These are phyloP conservation scores for Barnettozyma populi DNA, from an alignment of 805 yeast species.

Conservation along the genomic window DNA sequence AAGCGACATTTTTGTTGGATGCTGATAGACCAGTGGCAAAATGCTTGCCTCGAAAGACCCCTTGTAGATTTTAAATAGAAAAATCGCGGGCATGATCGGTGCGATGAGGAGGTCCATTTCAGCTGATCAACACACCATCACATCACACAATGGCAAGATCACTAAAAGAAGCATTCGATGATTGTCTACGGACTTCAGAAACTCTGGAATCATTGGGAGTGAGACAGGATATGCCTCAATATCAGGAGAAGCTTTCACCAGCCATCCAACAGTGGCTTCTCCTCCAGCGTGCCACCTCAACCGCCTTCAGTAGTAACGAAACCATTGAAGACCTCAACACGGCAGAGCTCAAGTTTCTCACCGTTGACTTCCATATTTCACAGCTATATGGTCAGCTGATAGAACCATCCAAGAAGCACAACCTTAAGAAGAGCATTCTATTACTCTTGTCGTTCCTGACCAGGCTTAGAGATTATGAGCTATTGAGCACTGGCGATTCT, in stretches of 20 bases:
- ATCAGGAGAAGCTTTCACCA: slow-evolving; percentile 32
- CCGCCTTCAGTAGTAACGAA: slow-evolving; percentile 65
- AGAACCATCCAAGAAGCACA: slow-evolving; percentile 27
- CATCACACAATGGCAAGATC: slow-evolving; percentile 5
- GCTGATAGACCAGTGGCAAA: neutral
- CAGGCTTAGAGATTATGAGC: slow-evolving; percentile 38
- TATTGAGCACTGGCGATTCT: slow-evolving; percentile 35
- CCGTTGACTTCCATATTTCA: slow-evolving; percentile 57
- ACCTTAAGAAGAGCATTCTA: slow-evolving; percentile 38
- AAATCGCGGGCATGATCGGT: neutral
- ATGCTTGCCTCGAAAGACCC: neutral
- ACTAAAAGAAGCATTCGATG: slow-evolving; percentile 5
- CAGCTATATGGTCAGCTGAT: slow-evolving; percentile 23
- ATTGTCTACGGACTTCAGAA: neutral
- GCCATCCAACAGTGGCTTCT: slow-evolving; percentile 38
- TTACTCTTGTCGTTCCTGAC: slow-evolving; percentile 41
- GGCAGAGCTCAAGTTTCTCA: slow-evolving; percentile 51
- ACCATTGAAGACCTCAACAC: slow-evolving; percentile 63
- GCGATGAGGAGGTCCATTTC: neutral
- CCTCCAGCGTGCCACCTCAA: slow-evolving; percentile 42
- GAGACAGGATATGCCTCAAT: slow-evolving; percentile 39
- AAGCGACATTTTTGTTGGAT: slow-evolving; percentile 8
- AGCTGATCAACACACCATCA: neutral
- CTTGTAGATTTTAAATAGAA: neutral
- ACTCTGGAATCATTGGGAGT: slow-evolving; percentile 15